Evolutionary conservation across 2,329 filamentous ascomycete genomes (phyloP).

Genomic region (Alternaria brassicicola): DNA sequence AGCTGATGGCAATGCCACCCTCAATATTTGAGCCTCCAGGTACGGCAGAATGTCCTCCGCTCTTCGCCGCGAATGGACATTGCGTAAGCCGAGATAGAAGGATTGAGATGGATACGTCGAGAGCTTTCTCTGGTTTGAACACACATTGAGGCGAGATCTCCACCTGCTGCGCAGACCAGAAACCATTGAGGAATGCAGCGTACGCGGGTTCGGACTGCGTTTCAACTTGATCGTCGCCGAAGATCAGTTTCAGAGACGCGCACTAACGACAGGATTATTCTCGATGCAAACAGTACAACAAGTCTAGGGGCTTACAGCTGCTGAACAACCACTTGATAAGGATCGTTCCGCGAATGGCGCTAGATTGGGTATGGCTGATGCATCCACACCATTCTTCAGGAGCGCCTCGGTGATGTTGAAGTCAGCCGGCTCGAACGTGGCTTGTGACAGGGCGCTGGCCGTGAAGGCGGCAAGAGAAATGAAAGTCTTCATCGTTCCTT

Average conservation of each 20-base stretch:
- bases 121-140: slow-evolving; percentile 21
- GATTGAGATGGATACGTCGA: slow-evolving; percentile 21
- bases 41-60: slow-evolving; percentile 53
- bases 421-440: slow-evolving; percentile 16
- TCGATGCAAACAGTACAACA: not conserved
- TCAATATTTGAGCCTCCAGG: slow-evolving; percentile 51
- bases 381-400: slow-evolving; percentile 23
- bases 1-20: slow-evolving; percentile 53
- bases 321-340: slow-evolving; percentile 13
- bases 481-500: not conserved
- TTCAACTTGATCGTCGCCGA: slow-evolving; percentile 20
- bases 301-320: slow-evolving; percentile 22
- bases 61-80: slow-evolving; percentile 52
- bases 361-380: slow-evolving; percentile 20
- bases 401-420: slow-evolving; percentile 32
- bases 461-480: slow-evolving; percentile 1
- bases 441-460: not conserved
- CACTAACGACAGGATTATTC: slow-evolving; percentile 25
- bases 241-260: slow-evolving; percentile 23
- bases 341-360: not conserved
- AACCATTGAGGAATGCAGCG: slow-evolving; percentile 19
- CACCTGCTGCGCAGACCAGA: slow-evolving; percentile 25
- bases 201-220: slow-evolving; percentile 22
- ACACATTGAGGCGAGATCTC: slow-evolving; percentile 21
- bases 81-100: slow-evolving; percentile 24